Evolutionary conservation across 768 basidiomycete species (phyloP).

Genomic region (Harrya chromipes): DNA sequence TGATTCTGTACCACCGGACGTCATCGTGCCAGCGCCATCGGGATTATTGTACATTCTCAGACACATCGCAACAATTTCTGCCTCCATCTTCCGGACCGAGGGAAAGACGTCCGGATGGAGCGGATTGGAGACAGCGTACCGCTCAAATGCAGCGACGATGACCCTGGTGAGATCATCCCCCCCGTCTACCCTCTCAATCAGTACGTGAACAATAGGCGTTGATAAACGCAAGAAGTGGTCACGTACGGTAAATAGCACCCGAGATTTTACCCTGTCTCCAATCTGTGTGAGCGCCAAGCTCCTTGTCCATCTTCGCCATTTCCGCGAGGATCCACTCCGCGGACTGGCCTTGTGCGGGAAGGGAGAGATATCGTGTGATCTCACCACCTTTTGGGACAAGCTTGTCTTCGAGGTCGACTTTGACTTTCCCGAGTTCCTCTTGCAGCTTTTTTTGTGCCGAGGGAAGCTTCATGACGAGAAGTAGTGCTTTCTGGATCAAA

Average conservation of each 20-base stretch:
- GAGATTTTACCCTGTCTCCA: constrained; percentile 76
- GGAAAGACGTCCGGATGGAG: constrained; percentile 94
- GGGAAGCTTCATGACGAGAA: constrained; percentile 61
- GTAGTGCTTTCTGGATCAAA: constrained; percentile 45
- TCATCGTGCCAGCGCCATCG: constrained; percentile 86
- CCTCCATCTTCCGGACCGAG: constrained; percentile 94
- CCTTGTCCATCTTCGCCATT: constrained; percentile 77
- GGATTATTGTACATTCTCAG: constrained; percentile 83
- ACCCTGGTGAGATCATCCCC: constrained; percentile 78
- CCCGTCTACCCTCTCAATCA: constrained; percentile 52
- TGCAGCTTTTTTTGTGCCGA: constrained; percentile 56
- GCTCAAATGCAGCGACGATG: constrained; percentile 75
- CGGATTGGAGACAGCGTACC: constrained; percentile 85
- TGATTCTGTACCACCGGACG: constrained; percentile 93
- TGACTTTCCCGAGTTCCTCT: constrained; percentile 60
- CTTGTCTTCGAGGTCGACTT: constrained; percentile 59
- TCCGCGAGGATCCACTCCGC: constrained; percentile 73
- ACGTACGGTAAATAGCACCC: constrained; percentile 83
- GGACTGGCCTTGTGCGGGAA: constrained; percentile 63
- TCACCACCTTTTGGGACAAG: constrained; percentile 63
- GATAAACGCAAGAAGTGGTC: not conserved
- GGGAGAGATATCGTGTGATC: constrained; percentile 60
- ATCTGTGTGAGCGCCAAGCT: constrained; percentile 42
- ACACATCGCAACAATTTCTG: constrained; percentile 88
- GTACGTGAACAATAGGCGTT: not conserved